A percentile compares a stretch with the other conserved stretches of the same genome.
These are phyloP conservation scores for Blastocystis sp. DNA, from an alignment of 352 stramenopile species.

Conservation along the genomic window DNA sequence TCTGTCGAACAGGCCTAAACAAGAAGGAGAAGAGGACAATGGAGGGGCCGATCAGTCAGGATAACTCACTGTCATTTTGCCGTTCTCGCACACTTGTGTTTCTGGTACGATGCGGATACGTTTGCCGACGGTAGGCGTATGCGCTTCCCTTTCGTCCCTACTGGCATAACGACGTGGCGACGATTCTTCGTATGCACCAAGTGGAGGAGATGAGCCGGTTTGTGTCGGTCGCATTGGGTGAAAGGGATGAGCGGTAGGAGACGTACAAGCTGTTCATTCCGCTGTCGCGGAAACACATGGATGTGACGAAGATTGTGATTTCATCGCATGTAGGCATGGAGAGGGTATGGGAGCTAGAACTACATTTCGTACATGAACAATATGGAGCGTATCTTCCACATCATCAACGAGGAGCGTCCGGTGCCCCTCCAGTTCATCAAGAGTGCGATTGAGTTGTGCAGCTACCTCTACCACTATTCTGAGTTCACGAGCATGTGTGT, in stretches of 20 bases:
- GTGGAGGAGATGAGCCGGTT: not conserved
- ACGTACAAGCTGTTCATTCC: not conserved
- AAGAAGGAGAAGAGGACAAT: not conserved
- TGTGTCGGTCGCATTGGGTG: not conserved
- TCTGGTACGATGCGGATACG: not conserved
- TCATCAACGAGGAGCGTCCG: not conserved
- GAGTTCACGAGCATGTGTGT: not conserved
- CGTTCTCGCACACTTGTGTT: conserved; percentile 20
- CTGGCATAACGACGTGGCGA: not conserved
- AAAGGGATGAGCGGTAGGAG: not conserved
- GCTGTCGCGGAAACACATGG: not conserved
- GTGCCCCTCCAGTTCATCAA: conserved; percentile 45
- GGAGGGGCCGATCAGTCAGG: not conserved
- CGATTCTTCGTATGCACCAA: not conserved
- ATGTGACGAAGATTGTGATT: not conserved
- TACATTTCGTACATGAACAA: not conserved
- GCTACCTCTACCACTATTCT: not conserved
- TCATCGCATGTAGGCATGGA: not conserved
- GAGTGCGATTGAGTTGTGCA: not conserved
- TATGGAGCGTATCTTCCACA: not conserved
- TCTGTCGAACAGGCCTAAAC: not conserved
- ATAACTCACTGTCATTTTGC: conserved; percentile 29
- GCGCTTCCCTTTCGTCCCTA: not conserved
- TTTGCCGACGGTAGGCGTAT: not conserved
- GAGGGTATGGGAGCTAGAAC: not conserved